A percentile compares a stretch with the other conserved stretches of the same genome.
These are phyloP conservation scores for Penicillium cinerascens DNA, from an alignment of 495 filamentous ascomycete species.

Conservation along the genomic window DNA sequence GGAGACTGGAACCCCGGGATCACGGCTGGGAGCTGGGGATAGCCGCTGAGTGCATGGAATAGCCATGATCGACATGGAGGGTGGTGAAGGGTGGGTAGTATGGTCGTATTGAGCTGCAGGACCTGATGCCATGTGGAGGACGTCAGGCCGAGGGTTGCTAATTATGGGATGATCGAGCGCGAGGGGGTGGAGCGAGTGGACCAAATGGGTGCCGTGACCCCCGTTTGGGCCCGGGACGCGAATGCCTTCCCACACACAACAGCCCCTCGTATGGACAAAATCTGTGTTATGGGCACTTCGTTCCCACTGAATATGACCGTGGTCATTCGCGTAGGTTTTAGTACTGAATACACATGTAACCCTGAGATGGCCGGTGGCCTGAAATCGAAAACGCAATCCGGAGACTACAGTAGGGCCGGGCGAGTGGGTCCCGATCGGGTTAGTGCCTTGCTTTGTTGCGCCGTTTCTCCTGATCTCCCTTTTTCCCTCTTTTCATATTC, in stretches of 20 bases:
- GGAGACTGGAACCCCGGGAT: background rate
- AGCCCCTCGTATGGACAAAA: too few relatives aligned
- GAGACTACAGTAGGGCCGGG: slow-evolving; percentile 17
- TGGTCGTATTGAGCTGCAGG: background rate
- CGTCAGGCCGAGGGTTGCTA: background rate
- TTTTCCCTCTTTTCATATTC: slow-evolving; percentile 13
- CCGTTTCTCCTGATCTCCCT: slow-evolving; percentile 4
- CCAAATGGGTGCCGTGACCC: background rate
- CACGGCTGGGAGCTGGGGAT: background rate
- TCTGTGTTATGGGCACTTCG: too few relatives aligned
- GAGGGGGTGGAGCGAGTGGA: background rate
- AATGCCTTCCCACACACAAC: background rate
- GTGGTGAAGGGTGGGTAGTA: background rate
- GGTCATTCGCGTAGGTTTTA: background rate
- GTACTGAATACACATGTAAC: background rate
- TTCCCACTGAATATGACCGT: too few relatives aligned
- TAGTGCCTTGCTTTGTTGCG: slow-evolving; percentile 4
- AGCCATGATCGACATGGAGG: slow-evolving; percentile 1
- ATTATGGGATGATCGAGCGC: slow-evolving; percentile 1
- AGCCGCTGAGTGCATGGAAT: background rate
- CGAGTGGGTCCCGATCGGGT: slow-evolving; percentile 14
- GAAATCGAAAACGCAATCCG: background rate
- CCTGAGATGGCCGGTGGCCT: background rate
- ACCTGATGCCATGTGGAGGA: background rate
- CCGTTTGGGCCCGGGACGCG: background rate